Percentiles rank a stretch among this genome's conserved stretches.
phyloP scores from a whole-genome alignment of 2,329 filamentous ascomycete species.

The Colletotrichum sp. region DNA sequence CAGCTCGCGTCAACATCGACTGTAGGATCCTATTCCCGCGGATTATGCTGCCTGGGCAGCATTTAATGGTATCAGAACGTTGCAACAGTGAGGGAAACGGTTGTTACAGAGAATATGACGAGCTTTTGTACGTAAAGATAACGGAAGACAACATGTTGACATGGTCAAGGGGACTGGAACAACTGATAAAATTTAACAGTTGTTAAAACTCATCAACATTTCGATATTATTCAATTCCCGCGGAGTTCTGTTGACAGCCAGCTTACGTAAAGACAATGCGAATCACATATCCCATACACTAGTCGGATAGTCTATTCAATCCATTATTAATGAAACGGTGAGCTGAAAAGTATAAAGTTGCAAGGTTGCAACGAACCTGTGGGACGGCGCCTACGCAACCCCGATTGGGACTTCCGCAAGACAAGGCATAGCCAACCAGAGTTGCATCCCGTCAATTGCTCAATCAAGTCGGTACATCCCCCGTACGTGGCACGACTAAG shows the following conservation, averaged over 20 bases:
- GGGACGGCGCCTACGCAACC: neutral
- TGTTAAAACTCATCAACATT: neutral
- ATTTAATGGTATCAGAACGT: neutral
- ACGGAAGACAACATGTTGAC: fast-evolving
- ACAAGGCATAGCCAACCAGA: neutral
- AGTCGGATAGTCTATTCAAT: neutral
- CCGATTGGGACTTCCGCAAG: neutral
- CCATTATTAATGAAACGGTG: neutral
- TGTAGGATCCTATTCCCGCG: neutral
- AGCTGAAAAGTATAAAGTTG: neutral
- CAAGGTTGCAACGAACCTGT: neutral
- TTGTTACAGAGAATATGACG: neutral
- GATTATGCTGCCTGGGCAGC: neutral
- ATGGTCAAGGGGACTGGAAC: neutral
- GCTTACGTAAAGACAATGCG: neutral
- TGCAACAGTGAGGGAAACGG: neutral
- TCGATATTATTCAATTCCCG: neutral
- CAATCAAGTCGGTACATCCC: neutral
- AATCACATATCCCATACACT: neutral
- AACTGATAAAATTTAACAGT: neutral
- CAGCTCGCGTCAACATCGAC: neutral
- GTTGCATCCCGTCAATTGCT: neutral
- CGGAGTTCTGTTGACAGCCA: neutral
- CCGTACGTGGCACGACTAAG: neutral
- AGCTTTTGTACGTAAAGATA: neutral